phyloP scores from a whole-genome alignment of 2,329 filamentous ascomycete species.

The Fragosphaeria purpurea region DNA sequence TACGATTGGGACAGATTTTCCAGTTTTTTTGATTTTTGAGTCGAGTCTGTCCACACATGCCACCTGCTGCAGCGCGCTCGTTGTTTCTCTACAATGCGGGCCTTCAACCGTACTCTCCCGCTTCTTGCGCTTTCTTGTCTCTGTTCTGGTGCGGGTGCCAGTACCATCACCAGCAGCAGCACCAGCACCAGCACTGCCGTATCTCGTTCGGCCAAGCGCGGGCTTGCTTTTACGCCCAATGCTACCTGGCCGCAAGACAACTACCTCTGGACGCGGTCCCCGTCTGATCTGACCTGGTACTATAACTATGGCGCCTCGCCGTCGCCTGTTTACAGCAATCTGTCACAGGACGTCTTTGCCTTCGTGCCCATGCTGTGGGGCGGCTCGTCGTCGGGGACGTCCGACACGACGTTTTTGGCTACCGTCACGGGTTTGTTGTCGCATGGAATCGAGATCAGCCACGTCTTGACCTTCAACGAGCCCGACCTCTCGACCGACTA shows the following conservation, averaged over 20 bases:
- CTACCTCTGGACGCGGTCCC: constrained; percentile 48
- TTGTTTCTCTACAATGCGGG: too few relatives aligned
- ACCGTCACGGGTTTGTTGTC: constrained; percentile 46
- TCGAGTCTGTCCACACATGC: too few relatives aligned
- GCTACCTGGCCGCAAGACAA: constrained; percentile 49
- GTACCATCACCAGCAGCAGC: too few relatives aligned
- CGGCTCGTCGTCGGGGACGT: constrained; percentile 29
- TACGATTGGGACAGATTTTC: too few relatives aligned
- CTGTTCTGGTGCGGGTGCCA: not conserved
- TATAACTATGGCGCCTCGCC: constrained; percentile 64
- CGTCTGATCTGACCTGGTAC: constrained; percentile 65
- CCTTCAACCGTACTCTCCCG: too few relatives aligned
- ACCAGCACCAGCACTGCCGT: constrained; percentile 15
- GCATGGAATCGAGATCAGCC: constrained; percentile 46
- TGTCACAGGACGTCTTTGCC: constrained; percentile 48
- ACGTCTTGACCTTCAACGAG: constrained; percentile 72
- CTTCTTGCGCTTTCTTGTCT: not conserved
- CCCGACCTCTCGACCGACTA: constrained; percentile 48
- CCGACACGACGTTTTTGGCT: constrained; percentile 50
- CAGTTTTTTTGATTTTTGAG: too few relatives aligned
- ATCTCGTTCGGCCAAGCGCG: constrained; percentile 50
- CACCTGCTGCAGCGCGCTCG: too few relatives aligned
- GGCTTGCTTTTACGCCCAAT: constrained; percentile 59
- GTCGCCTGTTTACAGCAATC: constrained; percentile 37
- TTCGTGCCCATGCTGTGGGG: constrained; percentile 81